Evolutionary conservation across 441 rosid species (phyloP).

Genomic region (Dalechampia spathulata): DNA sequence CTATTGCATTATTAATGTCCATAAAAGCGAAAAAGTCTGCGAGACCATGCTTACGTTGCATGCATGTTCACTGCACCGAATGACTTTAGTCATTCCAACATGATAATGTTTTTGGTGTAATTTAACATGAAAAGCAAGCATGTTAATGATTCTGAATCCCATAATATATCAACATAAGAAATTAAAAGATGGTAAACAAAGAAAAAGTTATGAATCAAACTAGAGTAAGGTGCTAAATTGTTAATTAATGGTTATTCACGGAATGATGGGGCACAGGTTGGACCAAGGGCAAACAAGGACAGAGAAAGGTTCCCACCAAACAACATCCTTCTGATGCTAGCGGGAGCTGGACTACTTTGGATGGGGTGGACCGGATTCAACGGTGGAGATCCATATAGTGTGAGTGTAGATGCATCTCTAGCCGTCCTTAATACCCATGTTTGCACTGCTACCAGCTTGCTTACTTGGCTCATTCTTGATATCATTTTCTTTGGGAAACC

Average conservation of each 20-base stretch:
- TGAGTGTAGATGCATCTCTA: conserved; percentile 36
- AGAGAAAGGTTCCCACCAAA: no score
- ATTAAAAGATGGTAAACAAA: no score
- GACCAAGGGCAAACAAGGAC: conserved; percentile 56
- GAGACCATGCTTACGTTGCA: no score
- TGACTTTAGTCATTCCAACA: no score
- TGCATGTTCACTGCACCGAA: no score
- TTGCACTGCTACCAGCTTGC: conserved; percentile 58
- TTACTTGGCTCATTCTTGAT: conserved; percentile 54
- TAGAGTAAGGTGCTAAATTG: neutral
- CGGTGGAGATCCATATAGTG: conserved; percentile 46
- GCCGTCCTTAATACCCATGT: conserved; percentile 62
- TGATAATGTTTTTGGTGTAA: no score
- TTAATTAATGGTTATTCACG: no score
- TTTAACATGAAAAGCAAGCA: no score
- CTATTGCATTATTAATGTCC: no score
- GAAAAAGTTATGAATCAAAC: no score
- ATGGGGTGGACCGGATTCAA: conserved; percentile 68
- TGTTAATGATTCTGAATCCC: no score
- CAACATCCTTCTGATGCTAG: conserved; percentile 49
- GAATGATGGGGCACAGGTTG: conserved; percentile 29
- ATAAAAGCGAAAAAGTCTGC: no score
- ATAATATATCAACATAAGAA: neutral
- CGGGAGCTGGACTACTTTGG: conserved; percentile 66
- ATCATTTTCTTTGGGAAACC: conserved; percentile 52